These are phyloP conservation scores for Rhypophila decipiens DNA, from an alignment of 495 filamentous ascomycete genomes.

Conservation along the genomic window DNA sequence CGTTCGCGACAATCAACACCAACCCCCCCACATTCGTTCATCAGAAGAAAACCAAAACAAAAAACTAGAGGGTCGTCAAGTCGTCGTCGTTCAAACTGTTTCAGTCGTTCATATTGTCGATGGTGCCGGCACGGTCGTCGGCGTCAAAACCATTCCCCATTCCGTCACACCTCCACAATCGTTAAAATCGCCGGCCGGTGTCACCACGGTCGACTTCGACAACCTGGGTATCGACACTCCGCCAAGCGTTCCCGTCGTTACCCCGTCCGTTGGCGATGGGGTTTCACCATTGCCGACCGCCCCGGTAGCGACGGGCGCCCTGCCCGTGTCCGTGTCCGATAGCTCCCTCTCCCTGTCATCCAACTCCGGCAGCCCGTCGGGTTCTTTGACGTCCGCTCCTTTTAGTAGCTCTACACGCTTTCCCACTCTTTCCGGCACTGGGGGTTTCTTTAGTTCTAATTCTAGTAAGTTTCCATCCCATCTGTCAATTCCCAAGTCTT, in stretches of 20 bases:
- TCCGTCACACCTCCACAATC: slow-evolving; percentile 9
- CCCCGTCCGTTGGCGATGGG: slow-evolving; percentile 17
- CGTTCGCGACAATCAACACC: slow-evolving; percentile 7
- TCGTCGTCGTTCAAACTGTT: slow-evolving; percentile 41
- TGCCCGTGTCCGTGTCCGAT: slow-evolving; percentile 4
- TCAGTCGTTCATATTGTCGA: slow-evolving; percentile 46
- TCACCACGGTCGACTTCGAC: slow-evolving; percentile 14
- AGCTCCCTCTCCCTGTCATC: slow-evolving; percentile 12
- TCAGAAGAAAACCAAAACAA: slow-evolving; percentile 21
- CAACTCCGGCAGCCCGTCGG: slow-evolving; percentile 11
- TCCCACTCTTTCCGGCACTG: slow-evolving; percentile 28
- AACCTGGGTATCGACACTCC: slow-evolving; percentile 10
- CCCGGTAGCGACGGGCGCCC: slow-evolving; percentile 11
- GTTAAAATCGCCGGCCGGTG: slow-evolving; percentile 9
- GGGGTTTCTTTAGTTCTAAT: slow-evolving; percentile 34
- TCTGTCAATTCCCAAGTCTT: not conserved
- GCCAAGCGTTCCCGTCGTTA: slow-evolving; percentile 21
- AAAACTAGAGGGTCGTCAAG: slow-evolving; percentile 25
- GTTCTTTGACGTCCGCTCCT: slow-evolving; percentile 44
- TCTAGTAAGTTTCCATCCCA: slow-evolving; percentile 22
- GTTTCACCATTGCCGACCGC: slow-evolving; percentile 20
- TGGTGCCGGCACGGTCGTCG: slow-evolving; percentile 34
- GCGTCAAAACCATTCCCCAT: slow-evolving; percentile 25
- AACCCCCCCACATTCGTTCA: slow-evolving; percentile 32
- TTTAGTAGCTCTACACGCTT: slow-evolving; percentile 37